Evolutionary conservation across 257 asterid species (phyloP), one percentile per base, ranked within the genome.

Genomic region (Cordia subcordata): DNA sequence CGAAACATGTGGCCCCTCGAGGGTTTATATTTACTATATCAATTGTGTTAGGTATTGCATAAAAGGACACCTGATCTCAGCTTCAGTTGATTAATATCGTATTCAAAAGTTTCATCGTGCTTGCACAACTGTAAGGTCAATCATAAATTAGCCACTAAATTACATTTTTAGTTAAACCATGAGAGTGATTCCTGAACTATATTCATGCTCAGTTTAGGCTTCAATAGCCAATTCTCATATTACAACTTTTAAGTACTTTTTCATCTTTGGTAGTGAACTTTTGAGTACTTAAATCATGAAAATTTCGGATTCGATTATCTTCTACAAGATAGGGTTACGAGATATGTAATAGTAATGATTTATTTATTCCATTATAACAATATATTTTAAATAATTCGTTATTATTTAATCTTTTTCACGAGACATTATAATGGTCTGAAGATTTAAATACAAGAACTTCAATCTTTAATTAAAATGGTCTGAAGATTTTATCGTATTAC

Each of bases 91-190:
- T 27, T 64, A 38, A 54, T n/a, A n/a, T 53, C 16, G 14, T 17
- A 55, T 57, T 60, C 60, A 60, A 59, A 64, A 60, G 67, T 17
- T 55, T 53, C 61, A 69, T 70, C 45, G 61, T 61, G 58, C 22
- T 11, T 61, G 18, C 44, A 65, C 79, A 74, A 60, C 62, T 75
- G 77, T 62, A 62, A 56, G 57, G 42, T 56, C 64, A 45, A 50
- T 61, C 49, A 58, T 54, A 33, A 22, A 50, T 49, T 47, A 23
- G 52, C 19, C 40, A 21, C n/a, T 35, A 50, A 53, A 33, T 40
- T 46, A 19, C n/a, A 56, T 17, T 9, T 44, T 49, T 17, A 55
- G 19, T 13, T 59, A 38, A 49, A 53, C 32, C 20, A 23, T 53
- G 45, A 45, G 21, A 40, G 53, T 57, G 63, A 50, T 59, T 57